Evolutionary conservation across 2,329 filamentous ascomycete genomes (phyloP).

Genomic region (Ambrosiella xylebori): DNA sequence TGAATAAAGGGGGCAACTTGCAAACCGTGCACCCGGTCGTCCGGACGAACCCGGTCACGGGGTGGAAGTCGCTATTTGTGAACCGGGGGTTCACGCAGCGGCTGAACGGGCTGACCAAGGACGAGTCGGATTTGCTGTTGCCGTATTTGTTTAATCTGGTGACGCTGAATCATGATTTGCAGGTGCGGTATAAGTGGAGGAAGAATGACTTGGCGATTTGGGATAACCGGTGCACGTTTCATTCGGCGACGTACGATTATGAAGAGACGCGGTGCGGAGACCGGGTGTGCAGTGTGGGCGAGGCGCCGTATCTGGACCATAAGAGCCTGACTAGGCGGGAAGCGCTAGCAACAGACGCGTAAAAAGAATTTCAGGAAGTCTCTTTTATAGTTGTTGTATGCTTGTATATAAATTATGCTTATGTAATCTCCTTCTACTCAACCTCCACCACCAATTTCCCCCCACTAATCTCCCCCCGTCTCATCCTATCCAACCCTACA

Average conservation of each 20-base stretch:
- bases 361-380: background rate
- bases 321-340: conserved; percentile 24
- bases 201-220: conserved; percentile 27
- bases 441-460: conserved; percentile 41
- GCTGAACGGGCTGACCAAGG: conserved; percentile 36
- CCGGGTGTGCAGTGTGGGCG: conserved; percentile 35
- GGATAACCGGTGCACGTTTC: conserved; percentile 30
- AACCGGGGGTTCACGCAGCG: conserved; percentile 34
- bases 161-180: conserved; percentile 38
- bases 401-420: too few relatives aligned
- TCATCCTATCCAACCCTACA: conserved; percentile 45
- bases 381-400: too few relatives aligned
- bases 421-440: background rate
- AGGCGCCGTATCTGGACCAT: conserved; percentile 34
- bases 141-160: conserved; percentile 30
- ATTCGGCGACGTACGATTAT: conserved; percentile 41
- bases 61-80: conserved; percentile 37
- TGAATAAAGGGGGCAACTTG: conserved; percentile 37
- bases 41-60: conserved; percentile 42
- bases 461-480: conserved; percentile 48
- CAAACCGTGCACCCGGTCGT: conserved; percentile 35
- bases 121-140: conserved; percentile 36
- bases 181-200: conserved; percentile 36
- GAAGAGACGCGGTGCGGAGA: conserved; percentile 33
- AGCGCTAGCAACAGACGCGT: conserved; percentile 1